A percentile compares a stretch with the other conserved stretches of the same genome.
Evolutionary conservation across 2,329 filamentous ascomycete genomes (phyloP).

Genomic region (Pezicula carpinea): DNA sequence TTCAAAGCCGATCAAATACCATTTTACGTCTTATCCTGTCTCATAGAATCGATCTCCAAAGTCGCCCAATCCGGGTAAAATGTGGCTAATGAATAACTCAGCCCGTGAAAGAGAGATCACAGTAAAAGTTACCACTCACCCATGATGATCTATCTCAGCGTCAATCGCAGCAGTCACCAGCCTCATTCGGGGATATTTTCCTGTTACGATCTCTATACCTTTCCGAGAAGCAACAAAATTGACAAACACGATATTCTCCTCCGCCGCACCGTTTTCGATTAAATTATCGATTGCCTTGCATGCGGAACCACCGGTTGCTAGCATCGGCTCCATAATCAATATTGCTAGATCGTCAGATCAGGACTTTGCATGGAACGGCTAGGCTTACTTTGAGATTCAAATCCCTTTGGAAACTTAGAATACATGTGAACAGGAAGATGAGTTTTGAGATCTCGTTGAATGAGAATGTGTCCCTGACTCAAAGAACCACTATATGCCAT

Average conservation of each 20-base stretch:
- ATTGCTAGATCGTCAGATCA: slow-evolving; percentile 8
- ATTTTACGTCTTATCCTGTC: slow-evolving; percentile 1
- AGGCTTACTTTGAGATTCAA: slow-evolving; percentile 32
- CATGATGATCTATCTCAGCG: slow-evolving; percentile 10
- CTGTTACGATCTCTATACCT: slow-evolving; percentile 18
- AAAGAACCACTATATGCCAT: slow-evolving; percentile 18
- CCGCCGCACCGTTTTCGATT: slow-evolving; percentile 13
- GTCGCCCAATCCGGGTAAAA: slow-evolving; percentile 32
- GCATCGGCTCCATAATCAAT: slow-evolving; percentile 21
- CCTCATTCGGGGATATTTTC: slow-evolving; percentile 18
- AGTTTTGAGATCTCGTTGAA: slow-evolving; percentile 30
- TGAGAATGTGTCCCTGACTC: slow-evolving; percentile 30
- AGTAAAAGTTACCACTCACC: slow-evolving; percentile 7
- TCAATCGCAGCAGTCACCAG: slow-evolving; percentile 21
- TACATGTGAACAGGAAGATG: slow-evolving; percentile 27
- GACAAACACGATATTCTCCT: slow-evolving; percentile 26
- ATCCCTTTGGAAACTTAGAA: slow-evolving; percentile 38
- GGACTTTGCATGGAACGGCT: too few species aligned
- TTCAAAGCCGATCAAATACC: neutral
- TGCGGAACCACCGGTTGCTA: slow-evolving; percentile 22
- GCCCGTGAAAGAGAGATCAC: too few species aligned
- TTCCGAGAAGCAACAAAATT: slow-evolving; percentile 25
- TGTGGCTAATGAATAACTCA: too few species aligned
- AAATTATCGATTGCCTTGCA: slow-evolving; percentile 17
- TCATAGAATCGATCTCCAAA: slow-evolving; percentile 32